A percentile compares a stretch with the other conserved stretches of the same genome.
Conservation (phyloP, 768 basidiomycete genomes). For the Thelephora aurantiotincta region DNA sequence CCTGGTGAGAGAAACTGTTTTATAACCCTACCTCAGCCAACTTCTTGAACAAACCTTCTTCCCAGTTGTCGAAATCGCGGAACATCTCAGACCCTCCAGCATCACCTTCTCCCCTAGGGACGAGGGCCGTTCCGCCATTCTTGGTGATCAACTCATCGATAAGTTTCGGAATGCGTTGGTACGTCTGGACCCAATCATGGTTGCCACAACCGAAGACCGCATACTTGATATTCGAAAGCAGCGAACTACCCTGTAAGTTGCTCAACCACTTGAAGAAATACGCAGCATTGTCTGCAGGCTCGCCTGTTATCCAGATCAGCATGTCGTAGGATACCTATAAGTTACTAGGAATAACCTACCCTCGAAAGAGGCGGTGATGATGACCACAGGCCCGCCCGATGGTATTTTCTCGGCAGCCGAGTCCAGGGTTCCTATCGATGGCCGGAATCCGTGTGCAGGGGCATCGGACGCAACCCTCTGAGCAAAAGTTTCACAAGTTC, state of each 20-base stretch:
- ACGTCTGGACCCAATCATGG: slow-evolving; percentile 33
- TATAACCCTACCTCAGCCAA: slow-evolving; percentile 18
- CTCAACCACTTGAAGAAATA: slow-evolving; percentile 29
- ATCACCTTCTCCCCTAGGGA: slow-evolving; percentile 26
- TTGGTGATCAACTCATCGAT: slow-evolving; percentile 21
- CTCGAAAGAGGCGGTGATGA: slow-evolving; percentile 35
- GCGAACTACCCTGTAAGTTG: slow-evolving; percentile 13
- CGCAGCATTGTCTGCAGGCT: slow-evolving; percentile 35
- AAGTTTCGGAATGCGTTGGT: slow-evolving; percentile 29
- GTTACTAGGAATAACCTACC: slow-evolving; percentile 11
- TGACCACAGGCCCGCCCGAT: slow-evolving; percentile 28
- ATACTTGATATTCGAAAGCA: slow-evolving; percentile 20
- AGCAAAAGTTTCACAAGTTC: slow-evolving; percentile 34
- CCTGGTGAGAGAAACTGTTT: no score
- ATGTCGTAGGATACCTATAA: neutral
- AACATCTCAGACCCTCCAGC: slow-evolving; percentile 28
- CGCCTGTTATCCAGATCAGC: slow-evolving; percentile 13
- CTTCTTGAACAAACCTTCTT: slow-evolving; percentile 22
- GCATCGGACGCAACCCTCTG: slow-evolving; percentile 28
- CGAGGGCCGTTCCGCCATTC: slow-evolving; percentile 22
- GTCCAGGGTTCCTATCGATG: slow-evolving; percentile 26
- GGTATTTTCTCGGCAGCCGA: slow-evolving; percentile 22
- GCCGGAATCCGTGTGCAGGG: slow-evolving; percentile 23
- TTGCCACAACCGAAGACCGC: slow-evolving; percentile 38
- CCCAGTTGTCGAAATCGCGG: slow-evolving; percentile 29